Base-by-base conservation (phyloP, 2,329 filamentous ascomycete genomes). In the Myrmaecium sp. region DNA sequence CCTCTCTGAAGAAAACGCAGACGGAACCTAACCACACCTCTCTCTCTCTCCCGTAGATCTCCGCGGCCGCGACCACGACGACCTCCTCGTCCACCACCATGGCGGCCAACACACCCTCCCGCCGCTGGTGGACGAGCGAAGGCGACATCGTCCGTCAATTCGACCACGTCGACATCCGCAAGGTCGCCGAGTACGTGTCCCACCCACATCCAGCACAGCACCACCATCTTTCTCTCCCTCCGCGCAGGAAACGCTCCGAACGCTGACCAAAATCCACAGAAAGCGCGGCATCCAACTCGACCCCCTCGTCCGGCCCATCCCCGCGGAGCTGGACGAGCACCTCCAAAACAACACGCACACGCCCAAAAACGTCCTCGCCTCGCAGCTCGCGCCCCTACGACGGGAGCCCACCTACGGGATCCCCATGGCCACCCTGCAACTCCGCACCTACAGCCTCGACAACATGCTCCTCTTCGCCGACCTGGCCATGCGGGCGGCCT, bases 401-500 rank as follows among this genome's bases (percentile, higher is more conserved):
- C 74, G 79, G 35, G 60, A 70, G 46, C 64, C 78, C 23, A 54
- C 74, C 43, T 74, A 80, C 46, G 81, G 81, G 27, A 68, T 93
- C 18, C 83, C 83, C 8, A 72, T 78, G 7, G 92, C 82, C 58
- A 76, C 94, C 50, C 72, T 98, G 17, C 89, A 98, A 50, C 60
- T 98, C 25, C 81, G 89, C 39, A 93, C 86, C 17, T 98, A 81
- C 63, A 83, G 69, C 43, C 62, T 84, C 18, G 81, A 83, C 32
- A 89, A 92, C 40, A 70, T 98, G 32, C 81, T 93, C 43, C 84
- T 94, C 58, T 94, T 92, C 49, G 66, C 76, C 52, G 89, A 98
- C 57, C 95, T 98, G 49, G 83, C 84, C 26, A 62, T 95, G 29
- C 79, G 89, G 37, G 84, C 84, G 4, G 89, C 89, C 30, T 98